Conservation (phyloP, 345 rosid species). For the Eucalyptus curtisii region DNA sequence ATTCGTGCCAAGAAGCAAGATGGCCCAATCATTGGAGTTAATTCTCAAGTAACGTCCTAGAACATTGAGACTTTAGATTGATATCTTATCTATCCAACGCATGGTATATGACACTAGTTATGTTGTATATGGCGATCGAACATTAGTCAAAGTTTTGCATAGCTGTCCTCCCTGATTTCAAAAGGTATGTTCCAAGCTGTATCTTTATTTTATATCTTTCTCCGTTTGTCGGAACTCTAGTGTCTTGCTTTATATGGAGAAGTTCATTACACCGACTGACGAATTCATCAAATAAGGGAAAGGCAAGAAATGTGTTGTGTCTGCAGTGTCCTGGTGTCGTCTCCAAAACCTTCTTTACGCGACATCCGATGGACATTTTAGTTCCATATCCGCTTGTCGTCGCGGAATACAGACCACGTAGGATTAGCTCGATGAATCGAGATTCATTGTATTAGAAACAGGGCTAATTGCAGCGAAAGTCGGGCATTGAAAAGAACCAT, state of each 20-base stretch:
- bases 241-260: not conserved
- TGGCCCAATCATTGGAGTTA: not conserved
- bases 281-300: not conserved
- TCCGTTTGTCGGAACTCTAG: not conserved
- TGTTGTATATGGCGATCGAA: not conserved
- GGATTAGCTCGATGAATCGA: not conserved
- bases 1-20: not conserved
- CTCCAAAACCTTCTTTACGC: not conserved
- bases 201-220: not conserved
- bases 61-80: not conserved
- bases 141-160: not conserved
- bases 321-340: not conserved
- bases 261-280: not conserved
- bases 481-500: not conserved
- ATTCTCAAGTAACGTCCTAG: not conserved
- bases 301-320: not conserved
- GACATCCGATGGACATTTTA: not conserved
- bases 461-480: not conserved
- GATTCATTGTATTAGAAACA: not conserved
- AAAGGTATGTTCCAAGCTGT: not conserved
- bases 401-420: not conserved
- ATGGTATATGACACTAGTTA: not conserved
- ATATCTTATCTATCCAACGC: not conserved
- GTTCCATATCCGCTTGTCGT: not conserved
- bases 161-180: not conserved